Evolutionary conservation across 2,329 filamentous ascomycete species (phyloP).

Genomic region (Ophiosphaerella korrae): DNA sequence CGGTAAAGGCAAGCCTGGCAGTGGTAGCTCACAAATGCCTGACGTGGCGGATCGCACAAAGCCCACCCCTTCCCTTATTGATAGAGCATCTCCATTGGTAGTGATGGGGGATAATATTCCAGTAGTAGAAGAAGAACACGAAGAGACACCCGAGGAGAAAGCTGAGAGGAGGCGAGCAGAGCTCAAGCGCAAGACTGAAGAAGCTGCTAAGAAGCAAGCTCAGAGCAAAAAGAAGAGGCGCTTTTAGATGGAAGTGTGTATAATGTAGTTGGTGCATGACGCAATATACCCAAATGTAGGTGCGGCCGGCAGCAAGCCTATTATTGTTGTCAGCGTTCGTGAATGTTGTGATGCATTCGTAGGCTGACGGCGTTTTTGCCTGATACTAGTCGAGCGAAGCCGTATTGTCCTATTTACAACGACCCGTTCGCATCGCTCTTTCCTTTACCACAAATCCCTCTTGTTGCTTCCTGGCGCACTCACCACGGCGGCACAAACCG

Average conservation of each 20-base stretch:
- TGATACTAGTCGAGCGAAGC: not conserved
- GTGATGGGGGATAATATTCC: constrained; percentile 12
- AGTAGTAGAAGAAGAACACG: constrained; percentile 19
- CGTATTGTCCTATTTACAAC: not conserved
- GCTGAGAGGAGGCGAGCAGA: constrained; percentile 62
- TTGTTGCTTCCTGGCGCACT: no score
- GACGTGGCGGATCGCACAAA: constrained; percentile 3
- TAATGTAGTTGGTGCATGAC: no score
- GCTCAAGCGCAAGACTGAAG: constrained; percentile 61
- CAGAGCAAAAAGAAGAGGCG: constrained; percentile 43
- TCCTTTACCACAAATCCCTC: no score
- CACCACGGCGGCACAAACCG: not conserved
- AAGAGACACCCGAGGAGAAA: constrained; percentile 56
- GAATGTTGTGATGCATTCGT: no score
- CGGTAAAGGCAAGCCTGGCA: constrained; percentile 28
- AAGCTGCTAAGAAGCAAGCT: constrained; percentile 58
- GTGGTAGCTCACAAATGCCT: constrained; percentile 5
- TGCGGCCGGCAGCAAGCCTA: no score
- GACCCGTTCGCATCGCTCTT: no score
- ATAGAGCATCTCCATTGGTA: no score
- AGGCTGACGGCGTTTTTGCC: not conserved
- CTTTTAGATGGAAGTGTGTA: constrained; percentile 13
- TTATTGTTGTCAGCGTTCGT: no score
- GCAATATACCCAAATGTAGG: no score
- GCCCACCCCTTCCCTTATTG: constrained; percentile 6